Evolutionary conservation across 2,329 filamentous ascomycete species (phyloP), one percentile per base, ranked within the genome.

Genomic region (Cercospora zeina): DNA sequence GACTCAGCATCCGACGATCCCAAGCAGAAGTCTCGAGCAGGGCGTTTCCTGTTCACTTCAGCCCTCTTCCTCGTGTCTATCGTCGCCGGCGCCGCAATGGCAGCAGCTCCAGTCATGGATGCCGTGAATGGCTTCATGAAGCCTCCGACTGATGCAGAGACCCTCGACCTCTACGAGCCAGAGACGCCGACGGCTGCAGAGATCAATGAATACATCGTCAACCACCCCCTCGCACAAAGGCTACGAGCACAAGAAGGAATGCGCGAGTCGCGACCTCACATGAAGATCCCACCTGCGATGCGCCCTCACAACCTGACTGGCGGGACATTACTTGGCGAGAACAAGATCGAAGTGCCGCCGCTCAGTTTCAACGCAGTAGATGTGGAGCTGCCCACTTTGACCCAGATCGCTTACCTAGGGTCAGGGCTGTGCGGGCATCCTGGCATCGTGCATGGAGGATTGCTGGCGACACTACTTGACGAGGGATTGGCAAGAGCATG

Each of bases 391-490:
- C 73, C 73, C 3, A 63, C 62, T 5, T 74, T 78, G 45, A 85
- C 93, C 5, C 85, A 87, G 13, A 83, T 97, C 45, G 83, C 87
- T 58, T 93, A 93, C 73, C 82, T 96, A 0, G 93, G 93, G 1
- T 78, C 82, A 2, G 87, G 90, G 70, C 80, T 97, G 42, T 97
- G 91, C 73, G 93, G 93, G 1, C 93, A 97, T 75, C 90, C 91
- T 5, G 91, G 90, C 2, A 91, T 97, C 65, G 85, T 97, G 6
- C 95, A 97, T 75, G 93, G 93, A 55, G 93, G 93, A 0, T 79
- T 96, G 67, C 80, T 97, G 61, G 93, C 93, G n/a, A 97, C 93
- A 11, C 83, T 97, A 74, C 80, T 97, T 58, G 93, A 97, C 73
- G 93, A 97, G 76, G 91, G 91, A 0, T 80, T 97, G 47, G 93